Percentiles rank a stretch among this genome's conserved stretches.
Evolutionary conservation across 1,284 basidiomycete species (phyloP).

Genomic region (Trichosporon asahii): DNA sequence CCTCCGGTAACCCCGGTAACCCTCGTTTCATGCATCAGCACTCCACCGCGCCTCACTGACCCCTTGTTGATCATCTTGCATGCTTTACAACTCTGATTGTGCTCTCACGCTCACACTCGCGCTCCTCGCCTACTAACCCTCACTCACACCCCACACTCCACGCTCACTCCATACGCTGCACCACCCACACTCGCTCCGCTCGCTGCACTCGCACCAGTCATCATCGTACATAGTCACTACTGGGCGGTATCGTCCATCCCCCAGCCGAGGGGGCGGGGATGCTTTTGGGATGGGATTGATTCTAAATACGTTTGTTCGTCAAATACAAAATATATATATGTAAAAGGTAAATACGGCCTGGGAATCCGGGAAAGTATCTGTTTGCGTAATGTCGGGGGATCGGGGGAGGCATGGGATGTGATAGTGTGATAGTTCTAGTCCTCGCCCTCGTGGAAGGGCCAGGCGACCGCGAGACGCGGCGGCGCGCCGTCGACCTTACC

Average conservation of each 20-base stretch:
- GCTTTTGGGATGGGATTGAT: background rate
- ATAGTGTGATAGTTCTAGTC: slow-evolving; percentile 28
- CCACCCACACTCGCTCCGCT: background rate
- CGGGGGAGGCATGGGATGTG: background rate
- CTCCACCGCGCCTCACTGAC: background rate
- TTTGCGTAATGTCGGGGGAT: background rate
- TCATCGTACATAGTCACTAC: background rate
- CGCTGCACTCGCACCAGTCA: background rate
- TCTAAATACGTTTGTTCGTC: background rate
- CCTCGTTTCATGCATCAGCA: background rate
- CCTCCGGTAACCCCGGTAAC: too few species aligned
- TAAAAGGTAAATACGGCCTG: background rate
- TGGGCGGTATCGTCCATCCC: background rate
- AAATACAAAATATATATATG: background rate
- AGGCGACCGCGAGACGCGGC: slow-evolving; percentile 51
- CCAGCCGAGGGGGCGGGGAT: too few species aligned
- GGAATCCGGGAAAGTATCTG: background rate
- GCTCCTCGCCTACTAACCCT: too few species aligned
- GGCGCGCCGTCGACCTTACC: slow-evolving; percentile 50
- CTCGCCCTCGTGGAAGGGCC: slow-evolving; percentile 53
- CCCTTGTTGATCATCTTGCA: background rate
- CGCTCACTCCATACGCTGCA: too few species aligned
- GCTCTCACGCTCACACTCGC: too few species aligned
- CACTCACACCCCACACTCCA: too few species aligned
- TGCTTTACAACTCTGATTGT: too few species aligned